Evolutionary conservation across 2,329 filamentous ascomycete species (phyloP).

Genomic region (Erysiphe pulchra): DNA sequence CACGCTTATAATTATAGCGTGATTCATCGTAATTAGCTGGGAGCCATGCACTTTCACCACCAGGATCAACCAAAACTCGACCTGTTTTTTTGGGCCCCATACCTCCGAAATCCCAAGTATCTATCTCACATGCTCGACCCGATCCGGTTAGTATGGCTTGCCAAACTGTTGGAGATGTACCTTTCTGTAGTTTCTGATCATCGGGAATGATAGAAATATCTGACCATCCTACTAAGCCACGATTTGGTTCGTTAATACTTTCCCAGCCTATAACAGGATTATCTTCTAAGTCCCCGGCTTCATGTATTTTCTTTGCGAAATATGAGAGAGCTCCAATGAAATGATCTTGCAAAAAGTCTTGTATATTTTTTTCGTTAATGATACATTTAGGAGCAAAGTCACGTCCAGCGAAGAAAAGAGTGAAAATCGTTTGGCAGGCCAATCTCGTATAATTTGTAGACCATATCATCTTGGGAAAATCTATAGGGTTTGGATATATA

Average conservation of each 20-base stretch:
- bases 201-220: constrained; percentile 61
- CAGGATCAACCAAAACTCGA: constrained; percentile 57
- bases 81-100: constrained; percentile 84
- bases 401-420: constrained; percentile 70
- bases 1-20: constrained; percentile 72
- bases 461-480: constrained; percentile 98
- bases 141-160: constrained; percentile 83
- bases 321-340: constrained; percentile 60
- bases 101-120: constrained; percentile 81
- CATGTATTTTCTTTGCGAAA: constrained; percentile 60
- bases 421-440: constrained; percentile 75
- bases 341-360: constrained; percentile 78
- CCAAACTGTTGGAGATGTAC: constrained; percentile 80
- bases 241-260: constrained; percentile 83
- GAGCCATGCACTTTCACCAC: constrained; percentile 67
- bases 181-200: constrained; percentile 78
- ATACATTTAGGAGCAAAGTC: constrained; percentile 93
- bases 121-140: constrained; percentile 68
- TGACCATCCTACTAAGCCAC: constrained; percentile 59
- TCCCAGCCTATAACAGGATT: constrained; percentile 88
- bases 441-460: constrained; percentile 86
- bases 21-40: constrained; percentile 61
- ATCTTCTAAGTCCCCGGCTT: constrained; percentile 70
- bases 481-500: constrained; percentile 58
- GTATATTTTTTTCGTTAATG: constrained; percentile 84